Evolutionary conservation across 1,139 yeast genomes (phyloP).

Genomic region (Citeromyces hawaiiensis): DNA sequence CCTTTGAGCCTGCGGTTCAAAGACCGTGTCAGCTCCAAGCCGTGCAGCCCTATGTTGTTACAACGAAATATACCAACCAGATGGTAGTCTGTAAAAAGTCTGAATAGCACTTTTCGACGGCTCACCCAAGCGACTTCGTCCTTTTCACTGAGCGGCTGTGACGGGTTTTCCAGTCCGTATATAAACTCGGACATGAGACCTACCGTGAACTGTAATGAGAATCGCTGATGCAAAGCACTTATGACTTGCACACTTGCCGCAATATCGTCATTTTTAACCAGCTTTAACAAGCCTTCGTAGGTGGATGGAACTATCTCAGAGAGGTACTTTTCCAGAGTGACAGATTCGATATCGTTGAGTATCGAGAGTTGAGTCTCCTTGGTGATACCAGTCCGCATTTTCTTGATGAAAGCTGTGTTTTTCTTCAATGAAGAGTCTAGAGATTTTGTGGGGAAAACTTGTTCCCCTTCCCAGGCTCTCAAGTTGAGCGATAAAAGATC

Average conservation of each 20-base stretch:
- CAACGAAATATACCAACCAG: conserved; percentile 39
- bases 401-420: conserved; percentile 71
- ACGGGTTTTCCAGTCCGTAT: conserved; percentile 27
- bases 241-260: conserved; percentile 53
- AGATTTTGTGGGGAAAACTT: conserved; percentile 17
- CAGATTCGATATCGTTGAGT: conserved; percentile 44
- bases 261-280: conserved; percentile 45
- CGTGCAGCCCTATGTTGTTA: not conserved
- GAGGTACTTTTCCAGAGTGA: conserved; percentile 65
- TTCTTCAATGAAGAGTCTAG: conserved; percentile 74
- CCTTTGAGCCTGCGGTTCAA: not conserved
- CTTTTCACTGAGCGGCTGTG: conserved; percentile 15
- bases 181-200: conserved; percentile 34
- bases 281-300: conserved; percentile 47
- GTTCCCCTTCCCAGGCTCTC: conserved; percentile 41
- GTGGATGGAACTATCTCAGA: conserved; percentile 57
- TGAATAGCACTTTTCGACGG: conserved; percentile 26
- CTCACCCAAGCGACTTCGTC: conserved; percentile 6
- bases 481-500: conserved; percentile 28
- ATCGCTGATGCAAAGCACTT: conserved; percentile 70
- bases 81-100: conserved; percentile 49
- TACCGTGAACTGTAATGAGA: conserved; percentile 39
- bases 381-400: conserved; percentile 43
- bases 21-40: not conserved
- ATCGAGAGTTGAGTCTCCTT: conserved; percentile 30